phyloP scores from a whole-genome alignment of 495 filamentous ascomycete genomes.

The Lasiosphaeria hispida region DNA sequence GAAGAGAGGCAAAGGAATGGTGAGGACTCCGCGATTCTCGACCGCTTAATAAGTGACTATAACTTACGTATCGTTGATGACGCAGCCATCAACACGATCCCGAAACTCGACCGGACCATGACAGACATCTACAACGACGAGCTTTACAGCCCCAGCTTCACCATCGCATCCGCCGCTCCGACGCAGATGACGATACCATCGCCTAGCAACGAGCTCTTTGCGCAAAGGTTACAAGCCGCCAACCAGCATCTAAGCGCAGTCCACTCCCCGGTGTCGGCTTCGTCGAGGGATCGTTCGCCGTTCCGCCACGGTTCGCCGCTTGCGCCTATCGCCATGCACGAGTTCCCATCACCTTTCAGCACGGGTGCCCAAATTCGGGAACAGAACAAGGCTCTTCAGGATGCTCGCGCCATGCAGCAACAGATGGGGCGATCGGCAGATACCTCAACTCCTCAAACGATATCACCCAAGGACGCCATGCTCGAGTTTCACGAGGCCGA shows the following conservation, averaged over 20 bases:
- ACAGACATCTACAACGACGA: constrained; percentile 84
- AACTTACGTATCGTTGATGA: constrained; percentile 43
- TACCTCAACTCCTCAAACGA: constrained; percentile 70
- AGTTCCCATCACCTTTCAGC: constrained; percentile 41
- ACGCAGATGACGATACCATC: constrained; percentile 43
- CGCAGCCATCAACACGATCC: constrained; percentile 54
- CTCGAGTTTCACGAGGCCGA: constrained; percentile 77
- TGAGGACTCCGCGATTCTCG: constrained; percentile 41
- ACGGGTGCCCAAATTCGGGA: constrained; percentile 60
- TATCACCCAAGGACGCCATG: constrained; percentile 92
- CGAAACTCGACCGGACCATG: constrained; percentile 81
- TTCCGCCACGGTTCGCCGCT: constrained; percentile 76
- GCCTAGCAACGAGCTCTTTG: constrained; percentile 64
- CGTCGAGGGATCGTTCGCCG: constrained; percentile 73
- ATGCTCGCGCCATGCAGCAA: constrained; percentile 52
- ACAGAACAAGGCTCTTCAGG: constrained; percentile 57
- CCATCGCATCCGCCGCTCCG: constrained; percentile 51
- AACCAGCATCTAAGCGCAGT: constrained; percentile 62
- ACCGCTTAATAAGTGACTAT: constrained; percentile 51
- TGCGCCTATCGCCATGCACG: constrained; percentile 48
- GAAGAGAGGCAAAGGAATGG: constrained; percentile 49
- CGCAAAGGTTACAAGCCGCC: constrained; percentile 72
- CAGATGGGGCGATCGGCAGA: constrained; percentile 47
- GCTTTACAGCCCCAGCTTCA: constrained; percentile 69
- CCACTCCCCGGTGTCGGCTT: constrained; percentile 42